phyloP scores from a whole-genome alignment of 148 eudicot genomes.

The Camellia sinensis region DNA sequence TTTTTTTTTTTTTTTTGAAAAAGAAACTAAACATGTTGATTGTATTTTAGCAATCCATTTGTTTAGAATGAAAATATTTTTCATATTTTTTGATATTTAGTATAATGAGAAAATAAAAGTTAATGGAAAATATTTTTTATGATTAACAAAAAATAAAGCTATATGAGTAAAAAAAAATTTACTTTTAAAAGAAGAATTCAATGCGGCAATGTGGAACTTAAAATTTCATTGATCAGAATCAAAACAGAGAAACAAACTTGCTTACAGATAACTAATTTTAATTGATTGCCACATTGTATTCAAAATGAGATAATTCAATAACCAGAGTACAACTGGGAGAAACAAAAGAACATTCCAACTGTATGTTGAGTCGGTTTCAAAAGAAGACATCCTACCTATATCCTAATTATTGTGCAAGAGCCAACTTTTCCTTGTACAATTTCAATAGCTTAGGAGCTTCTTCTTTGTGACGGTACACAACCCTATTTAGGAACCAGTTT shows the following conservation, averaged over 20 bases:
- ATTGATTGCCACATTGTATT: background rate
- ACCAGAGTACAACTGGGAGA: no score
- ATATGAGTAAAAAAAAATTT: no score
- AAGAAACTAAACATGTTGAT: no score
- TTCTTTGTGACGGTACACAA: background rate
- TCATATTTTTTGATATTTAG: no score
- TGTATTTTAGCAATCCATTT: no score
- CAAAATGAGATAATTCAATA: background rate
- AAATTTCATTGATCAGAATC: background rate
- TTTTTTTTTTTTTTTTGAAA: no score
- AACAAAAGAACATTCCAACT: background rate
- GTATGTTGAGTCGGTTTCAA: background rate
- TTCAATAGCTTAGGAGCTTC: slow-evolving; percentile 23
- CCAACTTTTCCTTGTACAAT: slow-evolving; percentile 6
- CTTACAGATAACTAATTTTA: background rate
- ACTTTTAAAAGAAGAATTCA: background rate
- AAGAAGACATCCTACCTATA: background rate
- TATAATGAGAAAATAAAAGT: no score
- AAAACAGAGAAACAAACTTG: background rate
- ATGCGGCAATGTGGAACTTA: background rate
- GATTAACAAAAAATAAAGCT: no score
- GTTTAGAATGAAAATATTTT: no score
- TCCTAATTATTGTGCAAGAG: background rate
- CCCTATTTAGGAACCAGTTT: background rate
- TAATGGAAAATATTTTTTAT: no score